Conservation (phyloP, 2,329 filamentous ascomycete genomes). For the Capronia americana region DNA sequence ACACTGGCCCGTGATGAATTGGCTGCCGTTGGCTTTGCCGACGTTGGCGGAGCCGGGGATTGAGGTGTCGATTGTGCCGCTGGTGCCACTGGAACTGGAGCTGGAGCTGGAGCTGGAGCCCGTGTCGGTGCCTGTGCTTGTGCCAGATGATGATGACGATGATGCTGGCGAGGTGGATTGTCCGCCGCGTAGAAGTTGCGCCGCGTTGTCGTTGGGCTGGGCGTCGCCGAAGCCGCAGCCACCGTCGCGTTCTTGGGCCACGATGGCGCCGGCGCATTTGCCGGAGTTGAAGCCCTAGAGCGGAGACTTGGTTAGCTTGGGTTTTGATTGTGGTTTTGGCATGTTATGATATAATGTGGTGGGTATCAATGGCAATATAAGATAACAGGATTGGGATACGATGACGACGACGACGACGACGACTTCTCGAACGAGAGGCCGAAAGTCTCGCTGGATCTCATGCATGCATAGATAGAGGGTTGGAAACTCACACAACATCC, state of each 20-base stretch:
- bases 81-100: conserved; percentile 15
- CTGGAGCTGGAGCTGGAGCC: conserved; percentile 2
- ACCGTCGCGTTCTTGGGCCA: conserved; percentile 38
- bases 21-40: conserved; percentile 41
- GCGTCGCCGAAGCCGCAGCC: conserved; percentile 42
- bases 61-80: conserved; percentile 23
- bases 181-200: conserved; percentile 29
- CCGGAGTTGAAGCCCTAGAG: conserved; percentile 45
- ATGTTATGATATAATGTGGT: too few relatives aligned
- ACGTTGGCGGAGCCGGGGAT: conserved; percentile 33
- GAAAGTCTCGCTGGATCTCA: too few relatives aligned
- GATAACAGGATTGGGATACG: too few relatives aligned
- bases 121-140: background rate
- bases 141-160: conserved; percentile 5
- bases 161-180: conserved; percentile 21
- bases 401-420: too few relatives aligned
- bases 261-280: conserved; percentile 43
- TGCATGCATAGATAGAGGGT: background rate
- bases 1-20: conserved; percentile 51
- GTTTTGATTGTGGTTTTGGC: too few relatives aligned
- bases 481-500: conserved; percentile 42
- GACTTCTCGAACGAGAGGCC: too few relatives aligned
- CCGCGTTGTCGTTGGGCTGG: conserved; percentile 40
- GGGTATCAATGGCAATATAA: too few relatives aligned
- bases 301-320: too few relatives aligned